Conservation (phyloP, 208 protist genomes). For the Trypanosoma theileri region DNA sequence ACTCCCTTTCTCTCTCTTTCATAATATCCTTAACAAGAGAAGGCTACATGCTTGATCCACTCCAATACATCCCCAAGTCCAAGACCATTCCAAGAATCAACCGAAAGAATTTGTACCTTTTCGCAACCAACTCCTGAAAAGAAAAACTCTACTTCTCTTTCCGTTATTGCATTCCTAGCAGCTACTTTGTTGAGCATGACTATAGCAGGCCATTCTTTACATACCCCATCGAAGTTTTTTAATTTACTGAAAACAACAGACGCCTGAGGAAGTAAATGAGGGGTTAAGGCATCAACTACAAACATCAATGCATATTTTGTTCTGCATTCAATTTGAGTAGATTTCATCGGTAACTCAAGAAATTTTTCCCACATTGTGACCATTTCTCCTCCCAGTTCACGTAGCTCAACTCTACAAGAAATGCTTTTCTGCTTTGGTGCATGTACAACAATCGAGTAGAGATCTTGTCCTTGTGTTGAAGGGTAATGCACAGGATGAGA, state of each 20-base stretch:
- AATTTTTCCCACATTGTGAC: conserved; percentile 67
- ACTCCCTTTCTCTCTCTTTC: not conserved
- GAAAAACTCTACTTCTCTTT: conserved; percentile 39
- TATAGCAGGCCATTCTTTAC: conserved; percentile 51
- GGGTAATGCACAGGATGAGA: conserved; percentile 28
- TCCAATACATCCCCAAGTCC: conserved; percentile 54
- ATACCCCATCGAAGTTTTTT: conserved; percentile 33
- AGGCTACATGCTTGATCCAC: conserved; percentile 34
- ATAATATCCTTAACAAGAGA: not conserved
- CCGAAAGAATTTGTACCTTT: conserved; percentile 36
- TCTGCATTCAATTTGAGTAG: not conserved
- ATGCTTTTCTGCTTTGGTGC: conserved; percentile 5
- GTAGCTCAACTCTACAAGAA: conserved; percentile 43
- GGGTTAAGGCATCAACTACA: conserved; percentile 61
- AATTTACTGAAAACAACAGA: conserved; percentile 42
- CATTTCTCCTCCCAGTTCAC: conserved; percentile 68
- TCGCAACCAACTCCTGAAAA: conserved; percentile 18
- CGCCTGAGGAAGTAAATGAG: conserved; percentile 56
- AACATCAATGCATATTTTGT: conserved; percentile 49
- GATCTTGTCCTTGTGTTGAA: conserved; percentile 73
- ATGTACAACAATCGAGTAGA: conserved; percentile 35
- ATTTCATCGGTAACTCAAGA: conserved; percentile 35
- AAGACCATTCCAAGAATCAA: conserved; percentile 80
- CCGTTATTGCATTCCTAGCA: conserved; percentile 42
- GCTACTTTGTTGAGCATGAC: conserved; percentile 67